Base-by-base conservation (phyloP, 2,329 filamentous ascomycete species). In the Meredithiella fracta region DNA sequence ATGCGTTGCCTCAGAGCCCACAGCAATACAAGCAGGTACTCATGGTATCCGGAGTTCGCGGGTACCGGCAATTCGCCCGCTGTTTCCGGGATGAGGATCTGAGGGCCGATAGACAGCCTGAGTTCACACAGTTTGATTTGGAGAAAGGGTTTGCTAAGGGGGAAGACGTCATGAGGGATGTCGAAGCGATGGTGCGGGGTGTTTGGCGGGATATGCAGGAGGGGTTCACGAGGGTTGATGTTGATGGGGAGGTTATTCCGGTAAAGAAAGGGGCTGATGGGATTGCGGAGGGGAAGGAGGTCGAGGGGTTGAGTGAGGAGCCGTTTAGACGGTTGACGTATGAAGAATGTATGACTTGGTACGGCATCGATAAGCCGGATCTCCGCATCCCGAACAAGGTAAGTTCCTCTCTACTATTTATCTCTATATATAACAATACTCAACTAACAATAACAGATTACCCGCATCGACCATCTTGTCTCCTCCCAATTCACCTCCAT, bases 21-120 rank as follows among this genome's bases (percentile, higher is more conserved):
- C 92, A 98, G 67, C 92, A 98, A 67, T 98, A 97, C 66, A 98
- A 98, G 70, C 92, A 98, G 70, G 86, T 96, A 1, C 76, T 98
- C 44, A 97, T 98, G 89, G 86, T 89, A 0, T 85, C 86, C 59
- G 91, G 91, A 0, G 77, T 96, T 9, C 71, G 75, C 1, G 79
- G 77, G 42, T 98, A 98, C 66, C 94, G 84, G 67, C 92, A 98
- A 64, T 88, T 96, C 69, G 94, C 92, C 1, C 83, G 82, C 60
- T 98, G 92, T 65, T 98, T 96, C 68, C 82, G 92, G 14, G 94
- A 98, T 64, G 92, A 98, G 65, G 94, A 97, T 67, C 73, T 92
- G 37, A 78, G 92, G 20, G 86, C 91, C 1, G 94, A 98, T 67
- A 77, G 92, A 42, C 92, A 98, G 65, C 94, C 92, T 0, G 92